Conservation (phyloP, 2,329 filamentous ascomycete species). For the Xylariaceae sp. region DNA sequence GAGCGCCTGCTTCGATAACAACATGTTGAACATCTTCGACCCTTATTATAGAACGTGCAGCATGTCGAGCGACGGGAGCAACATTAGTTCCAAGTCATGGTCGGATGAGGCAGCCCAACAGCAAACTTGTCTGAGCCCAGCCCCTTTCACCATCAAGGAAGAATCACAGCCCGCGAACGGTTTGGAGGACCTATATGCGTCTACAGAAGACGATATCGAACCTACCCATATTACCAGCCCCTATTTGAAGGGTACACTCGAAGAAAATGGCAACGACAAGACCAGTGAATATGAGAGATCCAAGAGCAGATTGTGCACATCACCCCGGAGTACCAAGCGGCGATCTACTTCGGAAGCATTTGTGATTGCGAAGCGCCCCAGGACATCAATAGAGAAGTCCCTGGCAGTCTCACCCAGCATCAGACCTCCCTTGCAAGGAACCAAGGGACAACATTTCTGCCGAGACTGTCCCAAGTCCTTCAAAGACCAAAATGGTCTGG, state of each 20-base stretch:
- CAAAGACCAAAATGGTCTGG: slow-evolving; percentile 41
- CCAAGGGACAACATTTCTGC: slow-evolving; percentile 32
- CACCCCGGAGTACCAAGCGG: slow-evolving; percentile 25
- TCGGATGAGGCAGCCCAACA: slow-evolving; percentile 16
- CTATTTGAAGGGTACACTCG: slow-evolving; percentile 19
- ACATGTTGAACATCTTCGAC: slow-evolving; percentile 15
- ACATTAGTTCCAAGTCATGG: slow-evolving; percentile 20
- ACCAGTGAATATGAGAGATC: slow-evolving; percentile 17
- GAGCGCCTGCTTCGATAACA: slow-evolving; percentile 30
- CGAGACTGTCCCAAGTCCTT: slow-evolving; percentile 39
- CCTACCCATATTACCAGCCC: slow-evolving; percentile 15
- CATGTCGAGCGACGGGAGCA: slow-evolving; percentile 33
- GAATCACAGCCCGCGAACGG: slow-evolving; percentile 25
- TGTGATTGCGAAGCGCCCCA: slow-evolving; percentile 25
- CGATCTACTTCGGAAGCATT: slow-evolving; percentile 14
- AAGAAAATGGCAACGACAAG: slow-evolving; percentile 20
- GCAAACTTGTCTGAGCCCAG: slow-evolving; percentile 26
- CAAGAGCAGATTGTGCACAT: slow-evolving; percentile 17
- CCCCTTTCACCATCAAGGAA: slow-evolving; percentile 25
- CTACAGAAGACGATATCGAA: slow-evolving; percentile 25
- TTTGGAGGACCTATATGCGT: slow-evolving; percentile 10
- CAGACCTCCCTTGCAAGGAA: slow-evolving; percentile 24
- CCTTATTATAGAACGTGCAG: slow-evolving; percentile 29
- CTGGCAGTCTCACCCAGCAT: slow-evolving; percentile 10
- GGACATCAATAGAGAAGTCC: slow-evolving; percentile 20